phyloP scores from a whole-genome alignment of 1,284 basidiomycete genomes.

The Ganoderma leucocontextum region DNA sequence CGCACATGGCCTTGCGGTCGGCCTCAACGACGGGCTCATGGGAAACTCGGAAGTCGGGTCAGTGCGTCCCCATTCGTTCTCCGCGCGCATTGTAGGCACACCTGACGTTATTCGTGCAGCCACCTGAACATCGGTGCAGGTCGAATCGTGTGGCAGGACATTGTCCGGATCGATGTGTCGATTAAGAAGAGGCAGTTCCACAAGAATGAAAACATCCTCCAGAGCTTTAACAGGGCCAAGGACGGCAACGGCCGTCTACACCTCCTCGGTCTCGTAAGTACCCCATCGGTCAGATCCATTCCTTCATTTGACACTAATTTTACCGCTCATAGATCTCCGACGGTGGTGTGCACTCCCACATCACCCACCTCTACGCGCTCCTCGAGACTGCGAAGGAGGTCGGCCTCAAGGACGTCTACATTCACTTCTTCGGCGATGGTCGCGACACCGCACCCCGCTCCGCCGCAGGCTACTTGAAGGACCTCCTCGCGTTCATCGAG shows the following conservation, averaged over 20 bases:
- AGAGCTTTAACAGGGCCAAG: slow-evolving; percentile 80
- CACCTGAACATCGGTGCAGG: slow-evolving; percentile 94
- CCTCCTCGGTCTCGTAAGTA: slow-evolving; percentile 80
- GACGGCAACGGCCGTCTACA: slow-evolving; percentile 84
- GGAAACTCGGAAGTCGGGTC: slow-evolving; percentile 96
- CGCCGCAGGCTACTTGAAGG: slow-evolving; percentile 74
- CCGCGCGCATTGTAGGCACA: slow-evolving; percentile 4
- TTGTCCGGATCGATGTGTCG: slow-evolving; percentile 89
- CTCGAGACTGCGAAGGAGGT: slow-evolving; percentile 88
- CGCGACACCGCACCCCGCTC: slow-evolving; percentile 91
- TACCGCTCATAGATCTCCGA: slow-evolving; percentile 74
- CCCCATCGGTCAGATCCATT: slow-evolving; percentile 18
- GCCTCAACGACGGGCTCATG: slow-evolving; percentile 91
- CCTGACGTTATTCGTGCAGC: slow-evolving; percentile 48
- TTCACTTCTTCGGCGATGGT: slow-evolving; percentile 92
- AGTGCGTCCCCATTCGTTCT: slow-evolving; percentile 38
- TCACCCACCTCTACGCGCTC: slow-evolving; percentile 85
- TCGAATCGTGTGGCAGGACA: slow-evolving; percentile 94
- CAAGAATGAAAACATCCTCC: slow-evolving; percentile 77
- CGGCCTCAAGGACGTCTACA: slow-evolving; percentile 83
- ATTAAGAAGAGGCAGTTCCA: slow-evolving; percentile 91
- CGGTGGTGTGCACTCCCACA: slow-evolving; percentile 95
- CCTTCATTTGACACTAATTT: neutral
- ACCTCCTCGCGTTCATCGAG: slow-evolving; percentile 81
- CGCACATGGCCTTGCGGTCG: slow-evolving; percentile 89